Base-by-base conservation (phyloP, 192 early-diverging fungal genomes). In the Gryganskiella cystojenkinii region DNA sequence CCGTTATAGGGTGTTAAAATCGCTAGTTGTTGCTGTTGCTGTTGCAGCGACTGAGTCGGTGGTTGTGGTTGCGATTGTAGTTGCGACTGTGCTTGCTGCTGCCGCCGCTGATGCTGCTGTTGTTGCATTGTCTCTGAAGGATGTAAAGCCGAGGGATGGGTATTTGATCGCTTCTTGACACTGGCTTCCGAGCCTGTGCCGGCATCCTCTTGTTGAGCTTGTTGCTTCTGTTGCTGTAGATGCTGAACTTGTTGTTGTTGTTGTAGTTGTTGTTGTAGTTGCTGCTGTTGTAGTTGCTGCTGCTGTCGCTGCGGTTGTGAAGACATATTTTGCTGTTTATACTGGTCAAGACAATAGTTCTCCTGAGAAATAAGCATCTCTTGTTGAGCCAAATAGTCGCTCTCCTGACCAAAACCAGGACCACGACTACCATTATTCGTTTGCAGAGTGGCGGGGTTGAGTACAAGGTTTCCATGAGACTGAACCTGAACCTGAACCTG, bases 111-210 rank as follows among this genome's bases (percentile, higher is more conserved):
- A 37, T 43, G 6, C 11, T 43, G 47, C 27, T 24, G 34, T 56
- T 49, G 34, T 42, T 37, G 54, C 33, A 61, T 5, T 20, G 30
- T 25, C 5, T 64, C 61, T 30, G 55, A 33, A 4, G 60, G 61
- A 15, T 63, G 54, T 10, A 54, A 20, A 0, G 54, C 46, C 7
- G 66, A 50, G 11, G 55, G 43, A 25, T 69, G 66, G 9, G 66
- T 54, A 24, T 69, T 78, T 3, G 74, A 64, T 8, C 50, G 37
- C n/a, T 78, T 78, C 61, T 69, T 78, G 4, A 53, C 56, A 37
- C 45, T 51, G 1, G 61, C 3, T 9, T 25, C 35, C n/a, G 44
- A 64, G 0, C 56, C 51, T 17, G 33, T 47, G 7, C 61, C 64
- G 17, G 30, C 20, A 20, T 49, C 54, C 6, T 34, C 34, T 0